These are phyloP conservation scores for Rhynchospora tenuis DNA, from an alignment of 176 grass and related monocot genomes.

Conservation along the genomic window DNA sequence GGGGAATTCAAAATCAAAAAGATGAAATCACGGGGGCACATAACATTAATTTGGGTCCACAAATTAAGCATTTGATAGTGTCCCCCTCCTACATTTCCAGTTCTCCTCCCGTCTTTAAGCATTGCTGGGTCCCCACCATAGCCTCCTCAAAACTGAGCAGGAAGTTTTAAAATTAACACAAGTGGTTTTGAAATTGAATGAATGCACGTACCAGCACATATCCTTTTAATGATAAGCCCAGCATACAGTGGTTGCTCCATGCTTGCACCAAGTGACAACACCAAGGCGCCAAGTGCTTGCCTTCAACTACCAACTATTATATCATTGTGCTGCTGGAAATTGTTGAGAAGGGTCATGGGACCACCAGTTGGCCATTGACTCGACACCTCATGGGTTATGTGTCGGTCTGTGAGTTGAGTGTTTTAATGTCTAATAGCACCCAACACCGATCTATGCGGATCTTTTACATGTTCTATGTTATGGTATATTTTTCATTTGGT, in stretches of 20 bases:
- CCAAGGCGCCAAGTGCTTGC: background rate
- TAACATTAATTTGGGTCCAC: conserved; percentile 10
- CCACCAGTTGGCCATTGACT: background rate
- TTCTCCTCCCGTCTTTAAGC: conserved; percentile 1
- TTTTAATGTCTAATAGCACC: background rate
- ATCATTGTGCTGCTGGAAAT: conserved; percentile 2
- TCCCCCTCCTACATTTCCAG: conserved; percentile 17
- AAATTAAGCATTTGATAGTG: conserved; percentile 24
- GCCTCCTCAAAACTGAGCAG: conserved; percentile 17
- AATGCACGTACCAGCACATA: conserved; percentile 3
- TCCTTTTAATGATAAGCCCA: background rate
- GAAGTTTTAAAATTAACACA: conserved; percentile 1
- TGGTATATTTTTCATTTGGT: background rate
- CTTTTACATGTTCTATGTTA: no score
- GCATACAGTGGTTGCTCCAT: background rate
- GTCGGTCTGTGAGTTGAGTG: background rate
- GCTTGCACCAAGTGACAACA: background rate
- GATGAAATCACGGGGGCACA: conserved; percentile 19
- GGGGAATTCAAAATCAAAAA: conserved; percentile 19
- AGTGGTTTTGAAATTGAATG: background rate
- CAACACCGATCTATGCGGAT: background rate
- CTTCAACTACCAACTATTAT: conserved; percentile 5
- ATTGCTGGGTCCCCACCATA: background rate
- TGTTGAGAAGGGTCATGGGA: background rate
- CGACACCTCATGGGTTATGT: background rate